Evolutionary conservation across 352 stramenopile genomes (phyloP).

Genomic region (Phytophthora hybrid): DNA sequence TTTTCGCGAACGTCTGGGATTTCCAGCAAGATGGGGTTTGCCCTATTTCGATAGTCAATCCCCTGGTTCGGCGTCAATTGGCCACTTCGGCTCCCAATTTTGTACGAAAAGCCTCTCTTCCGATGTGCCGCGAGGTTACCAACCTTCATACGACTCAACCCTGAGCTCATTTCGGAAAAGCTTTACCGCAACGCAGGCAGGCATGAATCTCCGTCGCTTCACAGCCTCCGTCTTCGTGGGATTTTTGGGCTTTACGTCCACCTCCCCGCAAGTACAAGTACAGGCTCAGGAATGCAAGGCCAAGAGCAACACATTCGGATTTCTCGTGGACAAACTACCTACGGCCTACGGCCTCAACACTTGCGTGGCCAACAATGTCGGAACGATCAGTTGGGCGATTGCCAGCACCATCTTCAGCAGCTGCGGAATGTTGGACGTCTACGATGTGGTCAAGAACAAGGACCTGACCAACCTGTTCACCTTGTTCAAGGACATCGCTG

Average conservation of each 20-base stretch:
- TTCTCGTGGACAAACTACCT: conserved; percentile 43
- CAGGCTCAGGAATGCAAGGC: conserved; percentile 38
- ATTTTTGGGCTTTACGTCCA: conserved; percentile 22
- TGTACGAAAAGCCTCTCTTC: conserved; percentile 20
- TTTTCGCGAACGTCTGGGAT: conserved; percentile 39
- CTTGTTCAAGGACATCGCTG: conserved; percentile 47
- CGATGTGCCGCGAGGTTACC: conserved; percentile 31
- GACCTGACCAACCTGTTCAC: conserved; percentile 37
- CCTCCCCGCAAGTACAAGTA: conserved; percentile 6
- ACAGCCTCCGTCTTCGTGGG: conserved; percentile 24
- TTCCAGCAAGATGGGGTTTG: conserved; percentile 18
- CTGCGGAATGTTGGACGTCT: conserved; percentile 51
- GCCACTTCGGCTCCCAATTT: neutral
- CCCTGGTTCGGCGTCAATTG: conserved; percentile 18
- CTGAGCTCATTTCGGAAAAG: conserved; percentile 30
- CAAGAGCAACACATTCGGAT: conserved; percentile 29
- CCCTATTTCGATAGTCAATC: conserved; percentile 28
- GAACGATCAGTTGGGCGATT: conserved; percentile 34
- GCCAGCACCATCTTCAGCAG: conserved; percentile 42
- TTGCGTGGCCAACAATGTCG: conserved; percentile 61
- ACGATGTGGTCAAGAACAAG: conserved; percentile 43
- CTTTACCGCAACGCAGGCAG: conserved; percentile 11
- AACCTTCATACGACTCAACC: neutral
- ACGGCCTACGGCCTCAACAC: conserved; percentile 53
- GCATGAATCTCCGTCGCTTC: conserved; percentile 38